A percentile compares a stretch with the other conserved stretches of the same genome.
Evolutionary conservation across 139 green algal genomes (phyloP).

Genomic region (Mesostigma viride): DNA sequence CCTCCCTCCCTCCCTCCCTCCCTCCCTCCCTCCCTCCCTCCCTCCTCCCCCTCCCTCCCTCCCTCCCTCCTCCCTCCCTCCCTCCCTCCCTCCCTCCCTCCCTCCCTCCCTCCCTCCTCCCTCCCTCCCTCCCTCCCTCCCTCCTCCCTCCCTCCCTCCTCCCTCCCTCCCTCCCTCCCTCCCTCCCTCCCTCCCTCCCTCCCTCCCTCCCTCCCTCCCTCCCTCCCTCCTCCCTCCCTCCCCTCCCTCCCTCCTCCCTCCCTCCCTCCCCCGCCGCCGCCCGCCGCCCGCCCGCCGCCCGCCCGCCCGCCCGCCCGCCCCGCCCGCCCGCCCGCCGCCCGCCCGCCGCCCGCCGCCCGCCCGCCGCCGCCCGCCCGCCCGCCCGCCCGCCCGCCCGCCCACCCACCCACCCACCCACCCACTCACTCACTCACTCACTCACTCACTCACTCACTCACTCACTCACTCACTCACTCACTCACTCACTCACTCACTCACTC

Average conservation of each 20-base stretch:
- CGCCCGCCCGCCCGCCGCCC: too few species aligned
- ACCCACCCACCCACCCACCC: too few species aligned
- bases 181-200: constrained; percentile 17
- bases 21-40: constrained; percentile 12
- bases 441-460: too few species aligned
- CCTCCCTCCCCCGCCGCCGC: too few species aligned
- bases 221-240: background rate
- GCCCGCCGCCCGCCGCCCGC: too few species aligned
- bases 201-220: constrained; percentile 11
- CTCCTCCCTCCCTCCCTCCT: constrained; percentile 3
- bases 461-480: too few species aligned
- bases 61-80: constrained; percentile 15
- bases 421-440: too few species aligned
- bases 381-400: too few species aligned
- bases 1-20: constrained; percentile 17
- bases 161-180: constrained; percentile 17
- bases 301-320: too few species aligned
- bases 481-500: too few species aligned
- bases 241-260: background rate
- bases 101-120: constrained; percentile 14
- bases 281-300: too few species aligned
- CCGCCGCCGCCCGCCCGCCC: too few species aligned
- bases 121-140: background rate
- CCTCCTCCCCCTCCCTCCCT: background rate
- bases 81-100: constrained; percentile 8